Evolutionary conservation across 495 filamentous ascomycete species (phyloP).

Genomic region (Lichina pygmaea): DNA sequence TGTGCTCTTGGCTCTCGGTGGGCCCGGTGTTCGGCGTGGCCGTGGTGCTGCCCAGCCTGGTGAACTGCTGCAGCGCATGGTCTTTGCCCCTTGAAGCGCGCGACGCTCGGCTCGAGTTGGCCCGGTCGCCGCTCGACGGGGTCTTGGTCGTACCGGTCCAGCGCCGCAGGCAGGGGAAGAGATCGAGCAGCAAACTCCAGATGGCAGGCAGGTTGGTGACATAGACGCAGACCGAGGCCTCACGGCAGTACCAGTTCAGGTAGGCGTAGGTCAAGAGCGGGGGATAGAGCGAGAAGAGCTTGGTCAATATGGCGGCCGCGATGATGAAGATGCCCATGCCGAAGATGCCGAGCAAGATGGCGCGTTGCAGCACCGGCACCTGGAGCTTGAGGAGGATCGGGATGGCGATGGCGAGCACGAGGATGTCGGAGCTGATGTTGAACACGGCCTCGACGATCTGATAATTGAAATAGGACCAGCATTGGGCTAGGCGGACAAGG

Average conservation of each 20-base stretch:
- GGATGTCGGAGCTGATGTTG: slow-evolving; percentile 22
- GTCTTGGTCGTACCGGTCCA: slow-evolving; percentile 4
- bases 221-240: slow-evolving; percentile 18
- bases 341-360: slow-evolving; percentile 16
- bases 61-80: too few species aligned
- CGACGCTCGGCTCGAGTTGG: too few species aligned
- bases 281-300: slow-evolving; percentile 2
- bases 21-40: too few species aligned
- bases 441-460: slow-evolving; percentile 22
- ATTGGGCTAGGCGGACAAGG: slow-evolving; percentile 14
- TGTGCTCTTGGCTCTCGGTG: too few species aligned
- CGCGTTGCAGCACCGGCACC: slow-evolving; percentile 13
- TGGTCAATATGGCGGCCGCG: slow-evolving; percentile 3
- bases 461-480: slow-evolving; percentile 23
- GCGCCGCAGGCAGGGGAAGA: slow-evolving; percentile 12
- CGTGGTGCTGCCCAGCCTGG: too few species aligned
- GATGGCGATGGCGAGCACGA: slow-evolving; percentile 19
- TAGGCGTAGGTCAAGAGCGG: slow-evolving; percentile 18
- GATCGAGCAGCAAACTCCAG: slow-evolving; percentile 16
- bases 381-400: slow-evolving; percentile 14
- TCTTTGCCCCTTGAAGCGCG: too few species aligned
- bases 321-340: slow-evolving; percentile 19
- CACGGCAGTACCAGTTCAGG: slow-evolving; percentile 23
- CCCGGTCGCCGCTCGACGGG: too few species aligned
- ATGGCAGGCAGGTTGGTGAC: slow-evolving; percentile 21